Conservation (phyloP, 148 eudicot species). For the Camellia japonica region DNA sequence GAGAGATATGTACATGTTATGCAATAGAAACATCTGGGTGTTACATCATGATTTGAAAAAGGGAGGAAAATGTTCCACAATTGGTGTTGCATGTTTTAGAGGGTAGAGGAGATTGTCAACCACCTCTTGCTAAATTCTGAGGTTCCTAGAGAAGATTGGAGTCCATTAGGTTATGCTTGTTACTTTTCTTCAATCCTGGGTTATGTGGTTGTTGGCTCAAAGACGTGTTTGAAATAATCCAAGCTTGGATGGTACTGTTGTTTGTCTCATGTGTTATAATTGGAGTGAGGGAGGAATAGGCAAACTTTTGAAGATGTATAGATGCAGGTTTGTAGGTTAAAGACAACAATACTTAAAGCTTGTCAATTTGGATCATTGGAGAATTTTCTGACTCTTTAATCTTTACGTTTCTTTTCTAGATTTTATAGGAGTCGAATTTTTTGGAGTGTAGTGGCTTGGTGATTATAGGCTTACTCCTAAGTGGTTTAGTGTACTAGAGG, state of each 20-base stretch:
- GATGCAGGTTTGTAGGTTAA: not conserved
- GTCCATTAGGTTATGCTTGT: not conserved
- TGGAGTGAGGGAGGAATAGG: not conserved
- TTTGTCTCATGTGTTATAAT: not conserved
- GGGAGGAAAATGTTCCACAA: not conserved
- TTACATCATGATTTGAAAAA: not conserved
- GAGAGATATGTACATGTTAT: not conserved
- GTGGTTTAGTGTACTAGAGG: too few relatives aligned
- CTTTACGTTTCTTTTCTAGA: not conserved
- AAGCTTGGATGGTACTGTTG: not conserved
- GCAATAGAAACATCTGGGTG: not conserved
- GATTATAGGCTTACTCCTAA: too few relatives aligned
- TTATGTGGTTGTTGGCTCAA: not conserved
- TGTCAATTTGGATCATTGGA: not conserved
- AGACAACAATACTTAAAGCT: not conserved
- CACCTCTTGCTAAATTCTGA: not conserved
- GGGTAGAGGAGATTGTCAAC: not conserved
- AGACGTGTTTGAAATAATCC: not conserved
- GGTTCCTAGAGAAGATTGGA: not conserved
- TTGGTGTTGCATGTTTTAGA: not conserved
- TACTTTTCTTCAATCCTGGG: not conserved
- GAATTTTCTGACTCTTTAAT: not conserved
- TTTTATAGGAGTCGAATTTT: not conserved
- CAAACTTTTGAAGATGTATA: not conserved
- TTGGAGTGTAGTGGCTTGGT: not conserved